Conservation (phyloP, 441 rosid genomes). For the Populus hybrid region DNA sequence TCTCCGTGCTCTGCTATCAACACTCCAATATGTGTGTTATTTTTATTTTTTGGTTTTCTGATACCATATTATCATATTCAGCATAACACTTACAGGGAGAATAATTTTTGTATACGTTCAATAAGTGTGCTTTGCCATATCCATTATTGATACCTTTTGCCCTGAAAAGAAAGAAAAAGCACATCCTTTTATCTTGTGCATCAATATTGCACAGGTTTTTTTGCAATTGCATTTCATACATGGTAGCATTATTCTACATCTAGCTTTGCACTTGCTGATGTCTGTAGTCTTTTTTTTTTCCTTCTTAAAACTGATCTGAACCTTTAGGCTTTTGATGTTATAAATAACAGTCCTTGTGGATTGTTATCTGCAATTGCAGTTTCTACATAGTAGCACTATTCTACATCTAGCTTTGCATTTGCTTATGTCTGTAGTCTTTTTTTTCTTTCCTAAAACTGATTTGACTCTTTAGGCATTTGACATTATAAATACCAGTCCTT, state of each 20-base stretch:
- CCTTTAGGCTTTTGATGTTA: neutral
- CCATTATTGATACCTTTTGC: neutral
- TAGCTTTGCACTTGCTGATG: too few relatives aligned
- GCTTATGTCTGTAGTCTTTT: neutral
- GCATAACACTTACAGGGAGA: neutral
- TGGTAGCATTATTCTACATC: too few relatives aligned
- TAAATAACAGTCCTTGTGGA: neutral
- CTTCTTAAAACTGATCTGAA: neutral
- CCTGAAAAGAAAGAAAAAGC: neutral
- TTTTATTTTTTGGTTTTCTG: neutral
- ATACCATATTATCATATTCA: neutral
- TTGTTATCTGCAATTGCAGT: neutral
- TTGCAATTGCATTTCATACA: too few relatives aligned
- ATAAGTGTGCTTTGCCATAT: neutral
- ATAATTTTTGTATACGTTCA: neutral
- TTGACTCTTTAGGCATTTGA: neutral
- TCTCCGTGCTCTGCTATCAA: slow-evolving; percentile 81
- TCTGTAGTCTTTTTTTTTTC: neutral
- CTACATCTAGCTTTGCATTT: too few relatives aligned
- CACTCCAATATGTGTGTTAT: slow-evolving; percentile 79
- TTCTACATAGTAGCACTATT: too few relatives aligned
- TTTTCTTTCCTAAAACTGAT: neutral
- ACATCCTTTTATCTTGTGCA: neutral
- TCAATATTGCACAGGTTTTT: neutral
- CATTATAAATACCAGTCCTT: neutral